Percentiles rank a stretch among this genome's conserved stretches.
These are phyloP conservation scores for Cyclostephanos tholiformis DNA, from an alignment of 108 stramenopile genomes.

Conservation along the genomic window DNA sequence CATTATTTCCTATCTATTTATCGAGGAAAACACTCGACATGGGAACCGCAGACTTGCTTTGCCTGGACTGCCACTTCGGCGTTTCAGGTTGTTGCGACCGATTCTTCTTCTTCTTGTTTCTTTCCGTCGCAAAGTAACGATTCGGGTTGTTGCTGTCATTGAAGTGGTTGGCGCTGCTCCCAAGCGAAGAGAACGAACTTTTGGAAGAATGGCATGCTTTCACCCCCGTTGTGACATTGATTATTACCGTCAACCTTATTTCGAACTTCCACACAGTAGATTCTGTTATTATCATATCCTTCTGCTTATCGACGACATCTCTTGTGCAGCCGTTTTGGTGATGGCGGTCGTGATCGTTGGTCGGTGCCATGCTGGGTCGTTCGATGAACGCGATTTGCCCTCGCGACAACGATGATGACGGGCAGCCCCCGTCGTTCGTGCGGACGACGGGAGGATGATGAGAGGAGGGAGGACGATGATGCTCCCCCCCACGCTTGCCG, in stretches of 20 bases:
- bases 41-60: constrained; percentile 1
- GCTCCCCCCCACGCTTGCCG: too few relatives aligned
- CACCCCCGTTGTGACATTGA: constrained; percentile 43
- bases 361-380: too few relatives aligned
- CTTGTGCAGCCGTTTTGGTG: background rate
- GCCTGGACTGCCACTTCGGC: background rate
- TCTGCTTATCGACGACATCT: background rate
- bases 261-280: background rate
- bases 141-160: background rate
- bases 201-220: constrained; percentile 37
- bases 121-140: background rate
- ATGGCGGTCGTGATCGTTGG: too few relatives aligned
- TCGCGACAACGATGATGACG: too few relatives aligned
- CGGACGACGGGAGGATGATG: too few relatives aligned
- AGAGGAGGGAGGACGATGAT: too few relatives aligned
- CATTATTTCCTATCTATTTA: constrained; percentile 74
- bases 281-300: background rate
- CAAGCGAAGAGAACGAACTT: constrained; percentile 41
- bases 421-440: too few relatives aligned
- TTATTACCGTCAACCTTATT: background rate
- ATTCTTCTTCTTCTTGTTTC: constrained; percentile 43
- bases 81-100: constrained; percentile 20
- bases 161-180: constrained; percentile 13
- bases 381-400: too few relatives aligned
- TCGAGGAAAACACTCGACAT: constrained; percentile 29